Conservation (phyloP, 2,329 filamentous ascomycete species). For the Rhinocladiella similis region DNA sequence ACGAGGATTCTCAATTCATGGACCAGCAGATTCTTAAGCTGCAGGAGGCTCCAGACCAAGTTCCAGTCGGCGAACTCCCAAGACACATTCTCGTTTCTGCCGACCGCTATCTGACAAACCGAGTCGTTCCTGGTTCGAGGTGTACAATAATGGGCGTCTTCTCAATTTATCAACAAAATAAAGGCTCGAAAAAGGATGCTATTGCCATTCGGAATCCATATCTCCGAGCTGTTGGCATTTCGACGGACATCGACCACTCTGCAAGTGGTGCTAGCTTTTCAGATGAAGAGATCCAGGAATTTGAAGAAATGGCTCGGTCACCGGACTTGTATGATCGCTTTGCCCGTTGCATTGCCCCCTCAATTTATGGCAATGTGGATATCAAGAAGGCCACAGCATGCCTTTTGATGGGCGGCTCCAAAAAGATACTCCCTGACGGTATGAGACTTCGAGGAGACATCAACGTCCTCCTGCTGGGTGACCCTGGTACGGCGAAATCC, state of each 20-base stretch:
- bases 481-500: constrained; percentile 97
- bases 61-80: constrained; percentile 93
- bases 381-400: constrained; percentile 98
- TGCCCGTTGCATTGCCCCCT: constrained; percentile 89
- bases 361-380: constrained; percentile 92
- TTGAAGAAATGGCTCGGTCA: constrained; percentile 82
- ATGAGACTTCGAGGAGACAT: constrained; percentile 98
- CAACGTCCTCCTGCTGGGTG: constrained; percentile 93
- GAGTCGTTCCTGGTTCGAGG: constrained; percentile 89
- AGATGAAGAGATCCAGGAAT: constrained; percentile 97
- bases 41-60: constrained; percentile 95
- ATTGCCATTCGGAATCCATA: constrained; percentile 97
- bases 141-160: constrained; percentile 97
- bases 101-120: constrained; percentile 93
- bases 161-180: constrained; percentile 93
- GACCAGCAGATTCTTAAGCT: constrained; percentile 98
- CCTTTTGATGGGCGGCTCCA: constrained; percentile 88
- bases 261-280: constrained; percentile 84
- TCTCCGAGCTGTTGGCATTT: constrained; percentile 86
- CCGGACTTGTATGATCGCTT: constrained; percentile 92
- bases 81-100: constrained; percentile 93
- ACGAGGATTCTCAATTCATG: constrained; percentile 92
- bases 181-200: constrained; percentile 73
- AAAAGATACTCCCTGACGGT: constrained; percentile 95
- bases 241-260: constrained; percentile 85